These are phyloP conservation scores for Colletotrichum sublineola DNA, from an alignment of 2,329 filamentous ascomycete species.

Conservation along the genomic window DNA sequence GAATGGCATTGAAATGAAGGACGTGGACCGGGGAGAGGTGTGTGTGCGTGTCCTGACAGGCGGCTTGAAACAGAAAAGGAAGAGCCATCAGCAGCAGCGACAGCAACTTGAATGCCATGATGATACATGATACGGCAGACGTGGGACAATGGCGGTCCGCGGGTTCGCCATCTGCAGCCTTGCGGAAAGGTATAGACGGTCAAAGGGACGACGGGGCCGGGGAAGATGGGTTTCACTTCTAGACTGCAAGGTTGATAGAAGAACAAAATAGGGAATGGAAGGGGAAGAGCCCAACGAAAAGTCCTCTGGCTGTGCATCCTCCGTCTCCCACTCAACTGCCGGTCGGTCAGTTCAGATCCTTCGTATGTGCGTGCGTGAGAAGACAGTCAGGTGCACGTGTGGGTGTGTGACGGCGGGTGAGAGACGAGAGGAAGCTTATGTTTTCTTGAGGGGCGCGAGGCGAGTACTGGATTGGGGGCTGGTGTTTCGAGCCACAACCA, in stretches of 20 bases:
- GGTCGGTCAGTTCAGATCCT: background rate
- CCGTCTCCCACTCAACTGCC: background rate
- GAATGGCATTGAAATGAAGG: conserved; percentile 34
- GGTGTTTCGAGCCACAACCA: background rate
- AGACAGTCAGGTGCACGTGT: background rate
- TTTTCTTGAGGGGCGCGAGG: background rate
- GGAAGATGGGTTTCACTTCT: background rate
- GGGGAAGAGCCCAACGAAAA: background rate
- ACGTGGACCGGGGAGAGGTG: background rate
- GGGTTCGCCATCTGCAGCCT: background rate
- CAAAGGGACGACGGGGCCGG: background rate
- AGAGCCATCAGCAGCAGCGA: background rate
- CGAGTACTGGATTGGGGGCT: background rate
- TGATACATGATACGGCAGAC: background rate
- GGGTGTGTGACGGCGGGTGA: background rate
- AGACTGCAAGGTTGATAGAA: background rate
- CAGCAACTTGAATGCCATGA: background rate
- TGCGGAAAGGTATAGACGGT: background rate
- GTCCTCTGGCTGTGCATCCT: background rate
- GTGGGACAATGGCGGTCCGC: no score
- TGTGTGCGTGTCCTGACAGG: background rate
- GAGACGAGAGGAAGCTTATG: background rate
- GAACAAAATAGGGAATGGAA: background rate
- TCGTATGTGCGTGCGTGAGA: background rate
- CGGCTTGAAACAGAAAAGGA: background rate